A percentile compares a stretch with the other conserved stretches of the same genome.
Conservation (phyloP, 2,329 filamentous ascomycete species). For the Pestalotiopsis sp. region DNA sequence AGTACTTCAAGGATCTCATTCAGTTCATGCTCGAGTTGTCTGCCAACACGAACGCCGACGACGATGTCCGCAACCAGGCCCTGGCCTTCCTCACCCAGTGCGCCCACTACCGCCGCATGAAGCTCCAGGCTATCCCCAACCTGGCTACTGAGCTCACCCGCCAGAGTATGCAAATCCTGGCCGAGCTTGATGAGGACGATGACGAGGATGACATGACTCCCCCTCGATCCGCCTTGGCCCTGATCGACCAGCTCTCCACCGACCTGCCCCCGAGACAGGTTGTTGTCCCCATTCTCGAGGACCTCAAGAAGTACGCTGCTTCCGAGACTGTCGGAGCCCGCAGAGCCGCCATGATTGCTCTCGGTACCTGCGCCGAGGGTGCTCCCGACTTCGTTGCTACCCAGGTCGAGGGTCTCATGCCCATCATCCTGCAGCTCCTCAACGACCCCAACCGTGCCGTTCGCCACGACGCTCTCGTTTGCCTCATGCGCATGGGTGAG, state of each 20-base stretch:
- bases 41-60: slow-evolving; percentile 74
- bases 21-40: slow-evolving; percentile 92
- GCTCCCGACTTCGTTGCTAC: slow-evolving; percentile 97
- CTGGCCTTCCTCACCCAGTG: slow-evolving; percentile 93
- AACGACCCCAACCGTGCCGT: slow-evolving; percentile 84
- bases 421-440: slow-evolving; percentile 80
- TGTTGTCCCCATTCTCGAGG: slow-evolving; percentile 86
- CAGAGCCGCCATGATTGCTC: slow-evolving; percentile 86
- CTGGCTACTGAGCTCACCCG: slow-evolving; percentile 86
- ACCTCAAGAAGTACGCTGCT: slow-evolving; percentile 80
- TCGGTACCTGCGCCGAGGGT: slow-evolving; percentile 94
- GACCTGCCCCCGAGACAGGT: slow-evolving; percentile 92
- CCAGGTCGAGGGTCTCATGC: slow-evolving; percentile 84
- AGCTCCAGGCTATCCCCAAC: slow-evolving; percentile 84
- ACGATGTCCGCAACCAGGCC: slow-evolving; percentile 87
- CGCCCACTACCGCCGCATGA: slow-evolving; percentile 90
- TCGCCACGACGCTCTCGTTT: slow-evolving; percentile 83
- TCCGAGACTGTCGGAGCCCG: slow-evolving; percentile 77
- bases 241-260: slow-evolving; percentile 87
- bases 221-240: slow-evolving; percentile 78
- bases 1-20: slow-evolving; percentile 87
- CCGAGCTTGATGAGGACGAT: slow-evolving; percentile 80
- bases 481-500: slow-evolving; percentile 87
- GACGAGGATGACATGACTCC: slow-evolving; percentile 84
- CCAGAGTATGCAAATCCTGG: slow-evolving; percentile 86